Evolutionary conservation across 106 monocot genomes (phyloP), one percentile per base, ranked within the genome.

Genomic region (Platanthera guangdongensis): DNA sequence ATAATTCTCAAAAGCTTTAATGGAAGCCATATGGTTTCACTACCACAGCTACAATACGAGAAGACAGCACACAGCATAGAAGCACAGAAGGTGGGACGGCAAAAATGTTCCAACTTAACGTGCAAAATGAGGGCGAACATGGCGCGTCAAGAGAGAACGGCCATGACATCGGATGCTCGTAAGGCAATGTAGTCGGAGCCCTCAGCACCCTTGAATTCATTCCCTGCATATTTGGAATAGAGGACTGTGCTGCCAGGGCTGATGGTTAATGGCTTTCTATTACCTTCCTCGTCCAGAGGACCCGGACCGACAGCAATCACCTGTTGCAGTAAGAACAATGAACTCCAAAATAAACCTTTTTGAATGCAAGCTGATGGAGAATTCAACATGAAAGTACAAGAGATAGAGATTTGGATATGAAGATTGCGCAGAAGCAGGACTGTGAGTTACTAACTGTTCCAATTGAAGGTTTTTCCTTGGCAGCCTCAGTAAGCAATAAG

Each of bases 161-260:
- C 93, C 78, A 94, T 88, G 48, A 94, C 79, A 86, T 94, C 93
- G 1, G 86, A 77, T 19, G 77, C 93, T 80, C 88, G 86, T 45
- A 94, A 64, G 8, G 77, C 83, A 60, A 94, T 90, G 57, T 86
- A 94, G 12, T 88, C 86, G 0, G 90, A 84, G 65, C 88, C 88
- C 86, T 94, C 90, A 25, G 81, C 60, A 6, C 88, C 72, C 86
- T 90, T 94, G 69, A 94, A 90, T 62, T 90, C 93, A 19, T 65
- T 90, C 60, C 93, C 93, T 2, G 93, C 90, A 69, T 90, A 94
- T 75, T 88, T 94, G 4, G 93, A 94, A 62, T 88, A 90, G 54
- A 94, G 39, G 25, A 94, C 93, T 0, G 86, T 86, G 81, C 76
- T 83, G 6, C 93, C 93, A 2, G 90, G 71, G 6, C 62, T 77